These are phyloP conservation scores for Rhizophora mangle DNA, from an alignment of 345 rosid genomes.

Conservation along the genomic window DNA sequence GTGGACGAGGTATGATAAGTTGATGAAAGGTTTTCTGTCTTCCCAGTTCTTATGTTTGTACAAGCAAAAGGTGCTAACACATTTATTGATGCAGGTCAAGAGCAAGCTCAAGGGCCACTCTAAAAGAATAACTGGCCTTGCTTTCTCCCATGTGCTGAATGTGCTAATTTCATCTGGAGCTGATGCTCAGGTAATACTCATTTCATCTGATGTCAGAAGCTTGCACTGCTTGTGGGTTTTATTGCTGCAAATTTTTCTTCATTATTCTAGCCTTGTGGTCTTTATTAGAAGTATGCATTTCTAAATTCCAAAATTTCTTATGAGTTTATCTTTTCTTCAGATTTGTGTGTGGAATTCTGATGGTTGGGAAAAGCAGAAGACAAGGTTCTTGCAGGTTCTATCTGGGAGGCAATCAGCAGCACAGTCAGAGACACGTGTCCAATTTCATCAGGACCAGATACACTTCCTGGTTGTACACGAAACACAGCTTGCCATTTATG, in stretches of 20 bases:
- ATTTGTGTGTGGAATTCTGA: constrained; percentile 82
- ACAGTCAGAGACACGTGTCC: constrained; percentile 91
- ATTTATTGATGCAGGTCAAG: constrained; percentile 51
- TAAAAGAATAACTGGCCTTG: constrained; percentile 82
- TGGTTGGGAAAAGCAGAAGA: constrained; percentile 90
- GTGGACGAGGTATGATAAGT: constrained; percentile 69
- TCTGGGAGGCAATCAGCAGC: constrained; percentile 59
- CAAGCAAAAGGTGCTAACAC: background rate
- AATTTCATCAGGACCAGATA: constrained; percentile 89
- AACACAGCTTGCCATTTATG: constrained; percentile 88
- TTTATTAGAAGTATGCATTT: background rate
- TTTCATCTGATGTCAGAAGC: background rate
- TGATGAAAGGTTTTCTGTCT: background rate
- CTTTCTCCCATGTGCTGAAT: constrained; percentile 68
- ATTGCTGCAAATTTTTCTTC: background rate
- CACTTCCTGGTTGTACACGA: constrained; percentile 93
- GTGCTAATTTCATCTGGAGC: constrained; percentile 87
- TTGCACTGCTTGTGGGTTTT: background rate
- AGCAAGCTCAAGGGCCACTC: constrained; percentile 90
- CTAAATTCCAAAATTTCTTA: too few relatives aligned
- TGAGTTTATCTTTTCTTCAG: constrained; percentile 31
- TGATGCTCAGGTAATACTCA: constrained; percentile 68
- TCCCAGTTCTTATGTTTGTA: background rate
- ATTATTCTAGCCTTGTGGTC: background rate
- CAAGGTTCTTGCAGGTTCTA: constrained; percentile 62